Evolutionary conservation across 2,329 filamentous ascomycete species (phyloP), one percentile per base, ranked within the genome.

Genomic region (Tetracladium maxilliforme): DNA sequence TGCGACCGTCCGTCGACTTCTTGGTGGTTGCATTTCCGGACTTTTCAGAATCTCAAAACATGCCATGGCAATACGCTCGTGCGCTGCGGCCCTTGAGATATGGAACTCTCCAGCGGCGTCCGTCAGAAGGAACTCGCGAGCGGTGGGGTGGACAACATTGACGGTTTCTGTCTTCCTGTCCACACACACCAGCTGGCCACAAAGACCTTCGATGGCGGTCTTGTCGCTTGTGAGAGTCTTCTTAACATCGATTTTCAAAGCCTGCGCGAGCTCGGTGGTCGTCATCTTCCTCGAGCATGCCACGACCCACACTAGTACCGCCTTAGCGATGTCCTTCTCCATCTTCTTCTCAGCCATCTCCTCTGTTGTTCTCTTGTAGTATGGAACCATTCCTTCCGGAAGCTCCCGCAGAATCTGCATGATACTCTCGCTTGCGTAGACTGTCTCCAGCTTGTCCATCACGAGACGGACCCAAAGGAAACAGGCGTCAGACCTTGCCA

Each of bases 401-500:
- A 52, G 39, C 1, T 33, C 30, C 14, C 43, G 29, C 1, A 52
- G 38, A 12, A 47, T 35, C 10, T 37, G 13, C n/a, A 39, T 13
- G 11, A 45, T 41, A 6, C 36, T 39, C 15, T 43, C 34, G 3
- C 34, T 22, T 2, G 34, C 31, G 18, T 40, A 41, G 3, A 39
- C 35, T 5, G 35, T 22, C 15, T 38, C 31, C 2, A 52, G 32
- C 22, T 48, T 38, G 14, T 44, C 37, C 12, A 51, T 6, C 4
- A 49, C 47, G 4, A 51, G 30, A 7, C 25, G 16, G 3, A 41
- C 37, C 48, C 48, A 51, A 1, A 51, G 28, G 23, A 51, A 51
- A 16, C 31, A 48, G 5, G 36, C 43, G 14, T 33, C 32, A 5
- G 46, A 44, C 24, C 40, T 44, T 7, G 10, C 12, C 4, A 47